These are phyloP conservation scores for Sugiyamaella castrensis DNA, from an alignment of 1,139 yeast genomes.

Conservation along the genomic window DNA sequence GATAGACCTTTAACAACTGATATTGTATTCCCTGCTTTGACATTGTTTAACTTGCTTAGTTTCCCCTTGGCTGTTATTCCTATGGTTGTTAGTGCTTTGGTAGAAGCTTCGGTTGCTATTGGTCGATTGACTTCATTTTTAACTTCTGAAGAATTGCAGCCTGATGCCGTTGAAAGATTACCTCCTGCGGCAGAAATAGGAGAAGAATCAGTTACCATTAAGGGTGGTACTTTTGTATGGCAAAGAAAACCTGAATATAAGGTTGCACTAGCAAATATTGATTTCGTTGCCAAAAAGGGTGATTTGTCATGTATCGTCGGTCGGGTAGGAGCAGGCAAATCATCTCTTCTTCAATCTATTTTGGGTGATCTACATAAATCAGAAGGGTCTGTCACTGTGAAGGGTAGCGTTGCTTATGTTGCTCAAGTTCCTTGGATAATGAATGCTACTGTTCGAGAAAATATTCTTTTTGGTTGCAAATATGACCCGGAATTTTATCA, in stretches of 20 bases:
- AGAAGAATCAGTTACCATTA: constrained; percentile 65
- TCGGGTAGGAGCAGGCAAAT: constrained; percentile 89
- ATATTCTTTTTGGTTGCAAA: constrained; percentile 83
- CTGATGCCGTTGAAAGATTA: constrained; percentile 63
- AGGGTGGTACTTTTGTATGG: constrained; percentile 86
- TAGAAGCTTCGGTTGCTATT: constrained; percentile 89
- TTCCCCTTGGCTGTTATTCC: constrained; percentile 96
- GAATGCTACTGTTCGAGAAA: constrained; percentile 89
- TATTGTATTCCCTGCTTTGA: constrained; percentile 89
- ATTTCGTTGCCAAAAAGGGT: constrained; percentile 71
- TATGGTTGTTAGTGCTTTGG: constrained; percentile 77
- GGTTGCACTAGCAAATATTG: constrained; percentile 71
- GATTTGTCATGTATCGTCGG: constrained; percentile 87
- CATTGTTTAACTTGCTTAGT: constrained; percentile 70
- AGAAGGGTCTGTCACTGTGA: constrained; percentile 68
- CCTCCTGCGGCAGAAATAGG: constrained; percentile 56
- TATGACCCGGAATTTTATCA: constrained; percentile 78
- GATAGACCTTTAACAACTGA: constrained; percentile 79
- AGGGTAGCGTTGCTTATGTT: constrained; percentile 85
- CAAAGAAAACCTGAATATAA: constrained; percentile 72
- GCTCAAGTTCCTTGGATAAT: constrained; percentile 96
- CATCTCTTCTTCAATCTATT: constrained; percentile 78
- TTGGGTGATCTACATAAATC: constrained; percentile 83
- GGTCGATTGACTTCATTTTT: constrained; percentile 72
- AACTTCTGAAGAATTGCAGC: constrained; percentile 74